Evolutionary conservation across 306 rosid genomes (phyloP).

Genomic region (Herpetospermum pedunculosum): DNA sequence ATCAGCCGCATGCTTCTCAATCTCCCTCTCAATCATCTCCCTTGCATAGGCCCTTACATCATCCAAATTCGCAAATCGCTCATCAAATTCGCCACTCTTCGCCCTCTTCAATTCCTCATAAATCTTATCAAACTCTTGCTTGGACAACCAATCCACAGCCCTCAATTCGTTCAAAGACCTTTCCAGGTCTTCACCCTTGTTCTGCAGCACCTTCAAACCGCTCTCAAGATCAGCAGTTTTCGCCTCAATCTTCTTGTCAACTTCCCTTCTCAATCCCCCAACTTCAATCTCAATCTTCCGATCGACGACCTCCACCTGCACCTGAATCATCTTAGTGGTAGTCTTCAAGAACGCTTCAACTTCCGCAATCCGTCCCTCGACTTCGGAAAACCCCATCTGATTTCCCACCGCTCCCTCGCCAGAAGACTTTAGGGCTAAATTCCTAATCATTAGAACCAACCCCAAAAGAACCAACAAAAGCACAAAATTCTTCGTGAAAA

Average conservation of each 20-base stretch:
- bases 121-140: slow-evolving; percentile 61
- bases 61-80: slow-evolving; percentile 39
- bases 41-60: slow-evolving; percentile 65
- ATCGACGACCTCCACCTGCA: slow-evolving; percentile 72
- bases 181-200: slow-evolving; percentile 41
- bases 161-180: slow-evolving; percentile 44
- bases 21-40: slow-evolving; percentile 55
- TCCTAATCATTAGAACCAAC: slow-evolving; percentile 43
- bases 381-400: slow-evolving; percentile 37
- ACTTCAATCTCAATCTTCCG: slow-evolving; percentile 57
- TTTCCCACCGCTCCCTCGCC: slow-evolving; percentile 18
- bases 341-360: slow-evolving; percentile 52
- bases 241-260: slow-evolving; percentile 38
- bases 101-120: slow-evolving; percentile 36
- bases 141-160: slow-evolving; percentile 46
- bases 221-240: slow-evolving; percentile 29
- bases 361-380: slow-evolving; percentile 69
- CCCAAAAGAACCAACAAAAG: slow-evolving; percentile 41
- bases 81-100: slow-evolving; percentile 24
- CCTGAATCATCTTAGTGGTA: slow-evolving; percentile 56
- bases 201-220: slow-evolving; percentile 44
- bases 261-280: slow-evolving; percentile 50
- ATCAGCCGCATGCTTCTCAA: slow-evolving; percentile 82
- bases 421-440: slow-evolving; percentile 30
- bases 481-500: slow-evolving; percentile 42